These are phyloP conservation scores for Cladorrhinum samala DNA, from an alignment of 495 filamentous ascomycete genomes.

Conservation along the genomic window DNA sequence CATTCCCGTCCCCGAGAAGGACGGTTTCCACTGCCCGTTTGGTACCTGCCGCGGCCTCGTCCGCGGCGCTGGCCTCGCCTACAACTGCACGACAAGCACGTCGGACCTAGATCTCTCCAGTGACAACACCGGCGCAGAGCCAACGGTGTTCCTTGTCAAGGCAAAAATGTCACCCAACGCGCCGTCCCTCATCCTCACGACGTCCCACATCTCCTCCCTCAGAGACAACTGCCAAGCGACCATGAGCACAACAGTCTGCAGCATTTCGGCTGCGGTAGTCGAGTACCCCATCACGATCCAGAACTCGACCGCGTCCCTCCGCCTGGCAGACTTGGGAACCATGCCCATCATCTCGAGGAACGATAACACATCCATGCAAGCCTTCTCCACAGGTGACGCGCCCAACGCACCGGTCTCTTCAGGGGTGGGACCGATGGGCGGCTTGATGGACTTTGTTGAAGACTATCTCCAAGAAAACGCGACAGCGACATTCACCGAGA, in stretches of 20 bases:
- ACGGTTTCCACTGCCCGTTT: neutral
- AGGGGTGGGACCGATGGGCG: neutral
- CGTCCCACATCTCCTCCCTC: constrained; percentile 1
- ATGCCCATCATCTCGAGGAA: neutral
- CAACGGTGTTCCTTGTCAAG: constrained; percentile 10
- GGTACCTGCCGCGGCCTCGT: constrained; percentile 12
- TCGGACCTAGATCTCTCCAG: neutral
- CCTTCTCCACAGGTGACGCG: neutral
- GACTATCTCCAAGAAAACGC: neutral
- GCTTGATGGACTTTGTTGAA: neutral
- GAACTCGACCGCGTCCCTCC: constrained; percentile 5
- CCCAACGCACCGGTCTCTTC: neutral
- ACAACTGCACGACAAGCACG: constrained; percentile 2
- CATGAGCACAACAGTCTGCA: constrained; percentile 5
- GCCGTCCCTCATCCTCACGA: neutral
- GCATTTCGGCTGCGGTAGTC: constrained; percentile 8
- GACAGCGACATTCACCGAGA: neutral
- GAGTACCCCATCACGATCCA: constrained; percentile 14
- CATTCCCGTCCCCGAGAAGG: neutral
- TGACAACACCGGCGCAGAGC: neutral
- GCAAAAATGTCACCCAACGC: neutral
- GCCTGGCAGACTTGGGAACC: neutral
- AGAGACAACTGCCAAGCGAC: constrained; percentile 6
- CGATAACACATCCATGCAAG: neutral
- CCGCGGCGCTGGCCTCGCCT: constrained; percentile 7